A percentile compares a stretch with the other conserved stretches of the same genome.
phyloP scores from a whole-genome alignment of 441 rosid genomes.

The Populus hybrid region DNA sequence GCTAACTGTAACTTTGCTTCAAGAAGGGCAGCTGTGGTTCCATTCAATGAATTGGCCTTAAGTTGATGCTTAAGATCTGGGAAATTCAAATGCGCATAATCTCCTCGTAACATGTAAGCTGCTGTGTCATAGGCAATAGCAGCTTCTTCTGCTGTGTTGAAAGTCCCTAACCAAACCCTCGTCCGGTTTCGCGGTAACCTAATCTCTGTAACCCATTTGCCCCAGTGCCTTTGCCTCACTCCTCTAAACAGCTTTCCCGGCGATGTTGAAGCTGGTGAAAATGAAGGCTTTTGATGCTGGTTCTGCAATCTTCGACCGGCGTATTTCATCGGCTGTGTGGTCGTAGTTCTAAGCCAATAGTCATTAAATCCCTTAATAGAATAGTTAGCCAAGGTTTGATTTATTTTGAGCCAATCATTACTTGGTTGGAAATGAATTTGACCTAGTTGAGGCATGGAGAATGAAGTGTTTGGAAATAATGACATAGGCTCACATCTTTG shows the following conservation, averaged over 20 bases:
- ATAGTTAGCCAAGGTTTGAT: slow-evolving; percentile 29
- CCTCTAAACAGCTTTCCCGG: slow-evolving; percentile 75
- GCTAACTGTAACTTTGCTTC: slow-evolving; percentile 68
- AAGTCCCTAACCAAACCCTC: slow-evolving; percentile 87
- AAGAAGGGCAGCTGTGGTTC: slow-evolving; percentile 67
- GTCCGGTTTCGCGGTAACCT: slow-evolving; percentile 77
- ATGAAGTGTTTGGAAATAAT: slow-evolving; percentile 23
- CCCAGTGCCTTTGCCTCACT: slow-evolving; percentile 90
- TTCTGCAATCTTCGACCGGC: slow-evolving; percentile 37
- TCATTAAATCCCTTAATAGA: slow-evolving; percentile 42
- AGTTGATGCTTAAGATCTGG: slow-evolving; percentile 61
- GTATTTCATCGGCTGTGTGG: slow-evolving; percentile 70
- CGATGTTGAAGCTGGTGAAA: slow-evolving; percentile 23
- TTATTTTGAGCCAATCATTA: slow-evolving; percentile 45
- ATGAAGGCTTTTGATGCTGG: slow-evolving; percentile 33
- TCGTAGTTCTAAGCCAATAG: slow-evolving; percentile 53
- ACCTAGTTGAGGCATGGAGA: slow-evolving; percentile 20
- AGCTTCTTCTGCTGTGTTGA: slow-evolving; percentile 79
- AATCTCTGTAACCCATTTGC: slow-evolving; percentile 93
- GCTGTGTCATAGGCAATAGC: slow-evolving; percentile 84
- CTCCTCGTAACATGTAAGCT: slow-evolving; percentile 73
- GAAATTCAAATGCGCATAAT: slow-evolving; percentile 73
- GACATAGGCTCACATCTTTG: slow-evolving; percentile 16
- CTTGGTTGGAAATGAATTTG: slow-evolving; percentile 23
- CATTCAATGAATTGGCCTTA: slow-evolving; percentile 52